Percentiles rank a stretch among this genome's conserved stretches.
phyloP scores from a whole-genome alignment of 371 early-diverging fungal genomes.

The Syncephalis plumigaleata region DNA sequence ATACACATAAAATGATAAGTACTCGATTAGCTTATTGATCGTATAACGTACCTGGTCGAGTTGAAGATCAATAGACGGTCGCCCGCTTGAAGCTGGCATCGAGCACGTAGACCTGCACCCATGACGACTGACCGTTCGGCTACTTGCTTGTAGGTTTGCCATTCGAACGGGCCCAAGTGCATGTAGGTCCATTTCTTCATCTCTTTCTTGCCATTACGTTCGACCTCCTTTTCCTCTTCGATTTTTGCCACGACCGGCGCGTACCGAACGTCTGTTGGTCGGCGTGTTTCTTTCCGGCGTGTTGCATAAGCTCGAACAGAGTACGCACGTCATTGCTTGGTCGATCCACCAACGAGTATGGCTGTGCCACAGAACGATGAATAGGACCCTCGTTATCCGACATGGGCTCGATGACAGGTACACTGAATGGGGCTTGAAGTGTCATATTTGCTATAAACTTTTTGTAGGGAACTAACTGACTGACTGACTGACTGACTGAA shows the following conservation, averaged over 20 bases:
- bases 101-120: constrained; percentile 44
- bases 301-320: constrained; percentile 41
- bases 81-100: constrained; percentile 33
- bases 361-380: constrained; percentile 2
- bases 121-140: constrained; percentile 18
- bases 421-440: too few relatives aligned
- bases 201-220: constrained; percentile 40
- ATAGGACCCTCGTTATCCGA: too few relatives aligned
- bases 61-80: constrained; percentile 57
- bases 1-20: not conserved
- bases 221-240: constrained; percentile 61
- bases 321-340: constrained; percentile 40
- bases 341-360: constrained; percentile 23
- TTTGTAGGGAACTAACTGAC: too few relatives aligned
- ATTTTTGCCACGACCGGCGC: constrained; percentile 40
- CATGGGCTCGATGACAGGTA: too few relatives aligned
- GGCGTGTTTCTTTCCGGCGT: constrained; percentile 21
- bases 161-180: constrained; percentile 46
- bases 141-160: constrained; percentile 46
- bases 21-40: not conserved
- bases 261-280: constrained; percentile 38
- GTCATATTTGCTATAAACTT: too few relatives aligned
- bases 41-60: constrained; percentile 42
- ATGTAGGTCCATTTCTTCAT: constrained; percentile 68
- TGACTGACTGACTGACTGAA: too few relatives aligned